Evolutionary conservation across 441 rosid genomes (phyloP).

Genomic region (Raphanus hybrid): DNA sequence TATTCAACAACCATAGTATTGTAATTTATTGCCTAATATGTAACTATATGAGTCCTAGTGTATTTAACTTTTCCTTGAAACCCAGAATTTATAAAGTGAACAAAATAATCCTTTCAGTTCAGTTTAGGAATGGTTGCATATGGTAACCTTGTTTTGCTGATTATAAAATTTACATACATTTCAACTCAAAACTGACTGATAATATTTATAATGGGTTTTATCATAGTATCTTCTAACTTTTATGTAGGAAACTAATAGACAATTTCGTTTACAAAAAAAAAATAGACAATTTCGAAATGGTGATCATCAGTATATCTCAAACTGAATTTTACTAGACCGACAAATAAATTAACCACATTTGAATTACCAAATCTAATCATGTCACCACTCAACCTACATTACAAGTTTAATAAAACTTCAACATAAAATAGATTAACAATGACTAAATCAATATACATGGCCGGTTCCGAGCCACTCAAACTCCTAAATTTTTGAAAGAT

Average conservation of each 20-base stretch:
- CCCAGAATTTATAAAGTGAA: neutral
- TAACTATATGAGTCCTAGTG: neutral
- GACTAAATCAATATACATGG: neutral
- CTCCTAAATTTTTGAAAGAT: too few species aligned
- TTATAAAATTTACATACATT: neutral
- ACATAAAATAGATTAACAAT: neutral
- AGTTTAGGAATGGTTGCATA: neutral
- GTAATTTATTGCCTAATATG: neutral
- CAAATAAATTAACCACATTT: neutral
- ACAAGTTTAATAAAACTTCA: neutral
- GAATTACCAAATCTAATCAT: neutral
- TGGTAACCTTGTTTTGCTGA: neutral
- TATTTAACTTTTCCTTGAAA: constrained; percentile 3
- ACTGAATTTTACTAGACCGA: neutral
- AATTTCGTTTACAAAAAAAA: neutral
- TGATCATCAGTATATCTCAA: neutral
- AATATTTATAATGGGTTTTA: too few species aligned
- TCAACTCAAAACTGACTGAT: neutral
- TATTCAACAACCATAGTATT: neutral
- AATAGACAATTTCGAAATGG: neutral
- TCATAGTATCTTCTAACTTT: neutral
- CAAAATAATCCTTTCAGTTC: neutral
- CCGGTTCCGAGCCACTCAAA: too few species aligned
- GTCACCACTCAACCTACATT: neutral
- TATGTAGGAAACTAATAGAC: neutral